Conservation (phyloP, 345 rosid species). For the Eucalyptus urophylla region DNA sequence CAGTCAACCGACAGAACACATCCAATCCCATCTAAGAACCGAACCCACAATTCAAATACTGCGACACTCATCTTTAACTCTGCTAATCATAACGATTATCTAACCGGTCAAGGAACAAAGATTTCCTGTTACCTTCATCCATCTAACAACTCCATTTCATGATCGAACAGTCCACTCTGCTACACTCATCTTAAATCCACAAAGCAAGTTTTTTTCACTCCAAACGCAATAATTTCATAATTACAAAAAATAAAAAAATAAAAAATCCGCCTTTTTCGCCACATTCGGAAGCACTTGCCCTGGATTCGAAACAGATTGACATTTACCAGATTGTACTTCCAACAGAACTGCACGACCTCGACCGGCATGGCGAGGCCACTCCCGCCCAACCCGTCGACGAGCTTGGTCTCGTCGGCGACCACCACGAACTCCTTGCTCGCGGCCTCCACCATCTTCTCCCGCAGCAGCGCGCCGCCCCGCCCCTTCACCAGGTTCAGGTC, state of each 20-base stretch:
- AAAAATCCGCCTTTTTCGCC: neutral
- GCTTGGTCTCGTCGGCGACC: conserved; percentile 81
- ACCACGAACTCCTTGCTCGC: conserved; percentile 78
- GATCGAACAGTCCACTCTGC: neutral
- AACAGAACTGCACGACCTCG: conserved; percentile 90
- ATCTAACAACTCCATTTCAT: neutral
- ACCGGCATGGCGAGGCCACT: conserved; percentile 94
- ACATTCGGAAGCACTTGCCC: neutral
- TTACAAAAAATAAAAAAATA: neutral
- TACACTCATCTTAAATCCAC: neutral
- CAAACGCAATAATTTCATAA: neutral
- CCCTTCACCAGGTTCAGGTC: conserved; percentile 81
- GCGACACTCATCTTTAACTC: neutral
- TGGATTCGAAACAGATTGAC: neutral
- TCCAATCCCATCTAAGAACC: neutral
- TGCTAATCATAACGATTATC: neutral
- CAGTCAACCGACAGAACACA: neutral
- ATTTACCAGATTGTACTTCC: conserved; percentile 65
- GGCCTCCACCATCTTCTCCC: conserved; percentile 96
- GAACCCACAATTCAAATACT: neutral
- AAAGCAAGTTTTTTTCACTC: neutral
- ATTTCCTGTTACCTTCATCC: neutral
- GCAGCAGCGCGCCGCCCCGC: conserved; percentile 81
- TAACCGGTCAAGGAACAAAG: neutral
- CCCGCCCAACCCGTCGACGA: conserved; percentile 85